Evolutionary conservation across 257 asterid species (phyloP).

Genomic region (Prunella vulgaris): DNA sequence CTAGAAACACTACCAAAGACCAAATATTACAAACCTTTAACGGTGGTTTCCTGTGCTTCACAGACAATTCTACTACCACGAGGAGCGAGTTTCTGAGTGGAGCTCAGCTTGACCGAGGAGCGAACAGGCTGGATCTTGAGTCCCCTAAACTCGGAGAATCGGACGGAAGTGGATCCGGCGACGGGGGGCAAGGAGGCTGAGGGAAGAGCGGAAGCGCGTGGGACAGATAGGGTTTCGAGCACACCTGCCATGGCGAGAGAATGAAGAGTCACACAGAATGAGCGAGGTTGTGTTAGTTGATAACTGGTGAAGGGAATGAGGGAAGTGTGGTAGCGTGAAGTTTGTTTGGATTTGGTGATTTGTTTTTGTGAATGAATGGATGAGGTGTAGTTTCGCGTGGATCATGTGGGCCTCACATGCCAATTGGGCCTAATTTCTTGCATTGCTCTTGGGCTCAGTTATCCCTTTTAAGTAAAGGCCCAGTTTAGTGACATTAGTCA

Average conservation of each 20-base stretch:
- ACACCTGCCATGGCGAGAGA: conserved; percentile 57
- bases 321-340: conserved; percentile 24
- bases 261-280: conserved; percentile 1
- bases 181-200: conserved; percentile 45
- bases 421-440: not conserved
- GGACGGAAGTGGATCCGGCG: conserved; percentile 40
- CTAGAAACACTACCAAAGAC: not conserved
- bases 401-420: conserved; percentile 34
- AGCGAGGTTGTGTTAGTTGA: conserved; percentile 20
- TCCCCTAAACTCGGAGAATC: conserved; percentile 58
- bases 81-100: conserved; percentile 32
- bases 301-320: conserved; percentile 16
- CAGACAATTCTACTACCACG: conserved; percentile 58
- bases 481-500: too few species aligned
- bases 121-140: conserved; percentile 57
- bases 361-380: conserved; percentile 19
- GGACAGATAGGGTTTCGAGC: conserved; percentile 59
- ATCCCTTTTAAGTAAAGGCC: too few species aligned
- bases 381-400: conserved; percentile 23
- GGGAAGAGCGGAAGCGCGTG: conserved; percentile 61
- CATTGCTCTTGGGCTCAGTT: not conserved
- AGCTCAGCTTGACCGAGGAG: conserved; percentile 38
- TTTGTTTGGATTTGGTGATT: conserved; percentile 24
- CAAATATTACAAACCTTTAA: conserved; percentile 40
- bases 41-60: conserved; percentile 75